phyloP scores from a whole-genome alignment of 768 basidiomycete species.

The Pleurotus cornucopiae region DNA sequence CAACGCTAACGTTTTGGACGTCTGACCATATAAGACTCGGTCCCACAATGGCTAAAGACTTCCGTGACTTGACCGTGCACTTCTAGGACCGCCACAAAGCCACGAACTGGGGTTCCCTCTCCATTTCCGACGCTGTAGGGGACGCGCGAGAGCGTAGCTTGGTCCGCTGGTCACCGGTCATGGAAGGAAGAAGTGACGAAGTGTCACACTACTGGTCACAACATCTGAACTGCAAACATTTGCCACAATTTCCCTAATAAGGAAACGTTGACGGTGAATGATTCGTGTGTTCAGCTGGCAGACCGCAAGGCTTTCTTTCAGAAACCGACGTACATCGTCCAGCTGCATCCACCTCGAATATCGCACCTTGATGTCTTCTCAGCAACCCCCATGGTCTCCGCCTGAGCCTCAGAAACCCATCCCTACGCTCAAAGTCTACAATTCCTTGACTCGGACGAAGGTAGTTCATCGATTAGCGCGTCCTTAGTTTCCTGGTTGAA shows the following conservation, averaged over 20 bases:
- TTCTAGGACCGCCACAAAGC: too few relatives aligned
- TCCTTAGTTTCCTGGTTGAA: slow-evolving; percentile 8
- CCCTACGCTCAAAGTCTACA: slow-evolving; percentile 81
- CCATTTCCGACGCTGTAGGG: too few relatives aligned
- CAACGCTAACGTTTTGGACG: too few relatives aligned
- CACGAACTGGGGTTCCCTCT: too few relatives aligned
- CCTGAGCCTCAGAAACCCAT: slow-evolving; percentile 41
- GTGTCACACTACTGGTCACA: neutral
- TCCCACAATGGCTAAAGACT: too few relatives aligned
- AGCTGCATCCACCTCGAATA: neutral
- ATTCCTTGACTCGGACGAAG: slow-evolving; percentile 90
- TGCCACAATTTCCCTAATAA: neutral
- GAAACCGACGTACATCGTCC: neutral
- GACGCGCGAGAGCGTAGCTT: too few relatives aligned
- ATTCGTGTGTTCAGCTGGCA: slow-evolving; percentile 9
- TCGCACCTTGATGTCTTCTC: slow-evolving; percentile 42
- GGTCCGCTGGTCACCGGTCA: too few relatives aligned
- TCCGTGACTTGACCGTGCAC: too few relatives aligned
- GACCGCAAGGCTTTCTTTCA: neutral
- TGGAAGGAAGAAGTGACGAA: neutral
- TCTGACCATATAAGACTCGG: too few relatives aligned
- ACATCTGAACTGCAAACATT: too few relatives aligned
- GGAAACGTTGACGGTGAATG: neutral
- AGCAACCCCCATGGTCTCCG: slow-evolving; percentile 59
- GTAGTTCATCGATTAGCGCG: slow-evolving; percentile 34